Percentiles rank a stretch among this genome's conserved stretches.
Evolutionary conservation across 179 eudicot genomes (phyloP).

Genomic region (Spinacia oleracea): DNA sequence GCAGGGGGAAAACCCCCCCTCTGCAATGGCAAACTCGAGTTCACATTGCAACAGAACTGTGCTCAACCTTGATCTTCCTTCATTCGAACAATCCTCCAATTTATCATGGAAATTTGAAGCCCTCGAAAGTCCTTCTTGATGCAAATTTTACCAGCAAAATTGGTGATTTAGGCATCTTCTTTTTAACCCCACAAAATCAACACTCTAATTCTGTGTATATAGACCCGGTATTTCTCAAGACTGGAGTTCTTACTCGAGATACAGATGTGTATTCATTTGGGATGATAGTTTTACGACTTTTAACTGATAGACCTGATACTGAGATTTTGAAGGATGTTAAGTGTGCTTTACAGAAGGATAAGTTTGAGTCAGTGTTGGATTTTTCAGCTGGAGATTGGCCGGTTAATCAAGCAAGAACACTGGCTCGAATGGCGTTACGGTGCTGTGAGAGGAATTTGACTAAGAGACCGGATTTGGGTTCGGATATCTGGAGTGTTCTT

Average conservation of each 20-base stretch:
- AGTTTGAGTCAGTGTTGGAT: constrained; percentile 55
- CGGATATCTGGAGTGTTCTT: constrained; percentile 49
- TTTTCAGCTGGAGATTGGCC: constrained; percentile 82
- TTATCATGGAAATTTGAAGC: constrained; percentile 69
- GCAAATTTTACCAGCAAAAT: constrained; percentile 60
- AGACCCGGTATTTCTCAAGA: constrained; percentile 62
- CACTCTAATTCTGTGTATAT: constrained; percentile 39
- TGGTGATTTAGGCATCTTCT: constrained; percentile 49
- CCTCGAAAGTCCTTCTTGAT: constrained; percentile 71
- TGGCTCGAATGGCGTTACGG: constrained; percentile 58
- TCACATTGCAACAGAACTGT: constrained; percentile 59
- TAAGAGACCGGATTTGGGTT: constrained; percentile 53
- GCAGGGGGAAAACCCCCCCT: constrained; percentile 38
- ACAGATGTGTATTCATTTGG: constrained; percentile 91
- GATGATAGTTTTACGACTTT: constrained; percentile 53
- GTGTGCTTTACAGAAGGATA: constrained; percentile 49
- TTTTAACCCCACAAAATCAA: constrained; percentile 37
- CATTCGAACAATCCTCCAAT: constrained; percentile 53
- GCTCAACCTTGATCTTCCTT: constrained; percentile 71
- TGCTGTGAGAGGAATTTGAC: constrained; percentile 54
- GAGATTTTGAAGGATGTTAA: constrained; percentile 53
- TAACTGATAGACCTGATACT: constrained; percentile 60
- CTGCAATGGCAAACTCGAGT: constrained; percentile 74
- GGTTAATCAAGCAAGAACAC: constrained; percentile 39
- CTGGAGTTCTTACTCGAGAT: constrained; percentile 48